Evolutionary conservation across 257 asterid species (phyloP).

Genomic region (Solanum dulcamara): DNA sequence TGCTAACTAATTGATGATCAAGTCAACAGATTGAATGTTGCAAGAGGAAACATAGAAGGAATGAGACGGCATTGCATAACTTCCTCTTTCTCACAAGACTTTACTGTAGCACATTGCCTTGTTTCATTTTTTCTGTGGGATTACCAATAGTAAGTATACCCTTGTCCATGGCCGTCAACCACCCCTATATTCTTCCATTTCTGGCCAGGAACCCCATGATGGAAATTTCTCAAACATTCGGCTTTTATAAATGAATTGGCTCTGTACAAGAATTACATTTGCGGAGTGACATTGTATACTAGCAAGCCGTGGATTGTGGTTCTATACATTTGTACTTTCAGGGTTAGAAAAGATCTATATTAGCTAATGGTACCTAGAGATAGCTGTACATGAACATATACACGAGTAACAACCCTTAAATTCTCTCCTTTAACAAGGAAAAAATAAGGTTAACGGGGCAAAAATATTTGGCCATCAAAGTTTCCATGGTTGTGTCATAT

Average conservation of each 20-base stretch:
- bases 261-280: not conserved
- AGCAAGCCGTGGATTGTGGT: not conserved
- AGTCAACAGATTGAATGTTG: no score
- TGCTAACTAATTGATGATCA: no score
- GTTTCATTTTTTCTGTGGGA: not conserved
- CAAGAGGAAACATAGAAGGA: no score
- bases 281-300: not conserved
- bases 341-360: not conserved
- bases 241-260: not conserved
- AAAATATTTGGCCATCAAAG: not conserved
- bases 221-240: not conserved
- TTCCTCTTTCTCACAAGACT: not conserved
- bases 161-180: not conserved
- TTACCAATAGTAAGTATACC: not conserved
- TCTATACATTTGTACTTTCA: not conserved
- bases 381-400: not conserved
- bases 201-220: not conserved
- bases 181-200: not conserved
- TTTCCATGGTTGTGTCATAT: not conserved
- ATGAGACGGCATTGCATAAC: not conserved
- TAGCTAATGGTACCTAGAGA: not conserved
- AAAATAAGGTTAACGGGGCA: not conserved
- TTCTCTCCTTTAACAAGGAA: not conserved
- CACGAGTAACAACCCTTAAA: not conserved
- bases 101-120: not conserved